Evolutionary conservation across 371 early-diverging fungal genomes (phyloP), one percentile per base, ranked within the genome.

Genomic region (Mortierella sp.): DNA sequence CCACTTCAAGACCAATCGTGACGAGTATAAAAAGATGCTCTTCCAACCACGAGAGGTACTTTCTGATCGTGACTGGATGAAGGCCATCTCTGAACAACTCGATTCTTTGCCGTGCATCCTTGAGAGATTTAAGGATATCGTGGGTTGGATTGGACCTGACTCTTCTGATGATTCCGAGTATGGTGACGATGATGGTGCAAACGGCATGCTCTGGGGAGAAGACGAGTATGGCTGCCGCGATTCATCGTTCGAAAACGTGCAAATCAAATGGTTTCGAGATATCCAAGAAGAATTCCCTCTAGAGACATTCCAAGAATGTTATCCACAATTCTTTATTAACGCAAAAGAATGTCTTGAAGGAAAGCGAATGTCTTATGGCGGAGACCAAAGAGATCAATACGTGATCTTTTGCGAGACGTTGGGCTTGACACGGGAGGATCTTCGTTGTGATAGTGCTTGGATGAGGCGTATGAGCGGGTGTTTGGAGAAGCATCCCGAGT

Each of bases 301-400:
- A 43, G 73, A 79, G 39, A 51, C 58, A 12, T 86, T 88, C 32
- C 43, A 81, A 24, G 43, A 78, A 62, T 54, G 83, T n/a, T 90
- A 90, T 54, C 90, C 90, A n/a, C 90, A 90, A 60, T 88, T 90
- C 73, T 87, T 86, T 64, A 78, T 87, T 67, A 90, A 90, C 70
- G 75, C 70, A 0, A 72, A 70, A 24, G 76, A 80, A 40, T 37
- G 57, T 5, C 81, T 80, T 11, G 65, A 72, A 22, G 81, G 81
- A 26, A 68, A 68, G 12, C 72, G 67, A 8, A 55, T 80, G 73
- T 62, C 76, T 1, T 24, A 63, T 39, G 81, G 81, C 24, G 81
- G 76, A 1, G 81, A 80, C 32, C 70, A 60, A 5, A 68, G 76
- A 20, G 81, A 80, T 35, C 70, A 62, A 0, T 80, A 75, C 55